Base-by-base conservation (phyloP, 1,284 basidiomycete genomes). In the Pascua guehoae region DNA sequence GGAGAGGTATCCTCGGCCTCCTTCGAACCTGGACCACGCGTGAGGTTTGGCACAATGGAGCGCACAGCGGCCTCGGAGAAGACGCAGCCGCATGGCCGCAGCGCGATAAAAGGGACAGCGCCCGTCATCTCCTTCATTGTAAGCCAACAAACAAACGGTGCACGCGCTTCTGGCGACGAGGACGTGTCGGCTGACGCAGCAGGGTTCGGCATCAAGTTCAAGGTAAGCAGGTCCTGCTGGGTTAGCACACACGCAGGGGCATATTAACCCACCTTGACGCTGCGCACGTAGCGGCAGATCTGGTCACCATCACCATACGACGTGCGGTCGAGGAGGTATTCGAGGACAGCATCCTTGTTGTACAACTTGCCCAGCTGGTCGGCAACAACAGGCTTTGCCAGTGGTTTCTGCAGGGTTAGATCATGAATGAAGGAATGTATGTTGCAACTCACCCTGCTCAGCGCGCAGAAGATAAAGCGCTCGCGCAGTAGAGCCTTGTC, bases 101-200 rank as follows among this genome's bases (percentile, higher is more conserved):
- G 77, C 71, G 91, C 94, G 55, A 91, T 85, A 73, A 96, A 96
- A 0, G 90, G 89, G 52, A 88, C 83, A 0, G 78, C 73, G n/a
- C 92, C 92, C 61, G 89, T 91, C 91, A 96, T 95, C 78, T 95
- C 93, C 72, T 91, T 90, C 64, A 91, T 79, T 3, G 87, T 90
- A 49, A 96, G 81, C 1, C 93, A 90, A 78, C 93, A 97, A 54
- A 91, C 85, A 66, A 91, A 96, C 43, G 83, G 83, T 0, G 87
- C 82, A 3, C 79, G 79, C 41, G 84, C 61, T 32, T 32, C 24
- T 32, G 24, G 24, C 7, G 24, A 32, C 8, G 73, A 65, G 2
- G 76, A 69, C 32, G 78, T 72, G 42, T 63, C 65, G 8, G 66
- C 60, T 1, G 66, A 57, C 41, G 68, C 62, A 18, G 81, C 76